These are phyloP conservation scores for Saccharomycodes ludwigii DNA, from an alignment of 805 yeast genomes.

Conservation along the genomic window DNA sequence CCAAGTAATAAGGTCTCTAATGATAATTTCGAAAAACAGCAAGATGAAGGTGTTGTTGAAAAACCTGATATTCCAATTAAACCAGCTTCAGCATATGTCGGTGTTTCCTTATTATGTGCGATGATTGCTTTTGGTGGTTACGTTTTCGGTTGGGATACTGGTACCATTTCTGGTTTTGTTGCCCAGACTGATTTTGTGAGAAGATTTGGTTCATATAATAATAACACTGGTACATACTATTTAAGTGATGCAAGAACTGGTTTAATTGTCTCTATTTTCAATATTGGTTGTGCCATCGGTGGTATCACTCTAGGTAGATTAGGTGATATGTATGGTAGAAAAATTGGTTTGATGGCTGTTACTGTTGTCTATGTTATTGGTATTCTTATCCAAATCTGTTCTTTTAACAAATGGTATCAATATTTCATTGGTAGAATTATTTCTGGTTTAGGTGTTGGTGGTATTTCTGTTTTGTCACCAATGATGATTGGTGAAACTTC, in stretches of 20 bases:
- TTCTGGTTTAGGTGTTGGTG: constrained; percentile 67
- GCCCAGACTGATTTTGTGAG: constrained; percentile 44
- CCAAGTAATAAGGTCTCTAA: constrained; percentile 21
- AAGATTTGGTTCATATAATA: constrained; percentile 37
- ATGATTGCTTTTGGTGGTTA: constrained; percentile 56
- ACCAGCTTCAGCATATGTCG: constrained; percentile 11
- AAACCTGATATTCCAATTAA: constrained; percentile 8
- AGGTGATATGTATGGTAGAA: constrained; percentile 52
- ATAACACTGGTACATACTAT: constrained; percentile 26
- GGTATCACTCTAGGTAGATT: constrained; percentile 43
- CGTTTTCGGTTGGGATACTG: constrained; percentile 69
- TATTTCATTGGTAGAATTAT: constrained; percentile 54
- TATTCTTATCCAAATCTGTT: constrained; percentile 45
- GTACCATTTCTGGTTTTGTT: constrained; percentile 63
- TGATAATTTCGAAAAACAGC: constrained; percentile 10
- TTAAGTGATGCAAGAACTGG: constrained; percentile 39
- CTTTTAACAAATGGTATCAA: constrained; percentile 45
- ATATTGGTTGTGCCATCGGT: constrained; percentile 62
- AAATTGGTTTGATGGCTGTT: constrained; percentile 39
- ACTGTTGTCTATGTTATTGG: constrained; percentile 50
- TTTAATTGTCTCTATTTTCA: constrained; percentile 43
- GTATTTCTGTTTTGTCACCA: constrained; percentile 61
- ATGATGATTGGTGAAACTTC: constrained; percentile 50
- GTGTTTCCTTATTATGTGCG: constrained; percentile 16
- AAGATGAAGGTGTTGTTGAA: constrained; percentile 8